Percentiles rank a stretch among this genome's conserved stretches.
phyloP scores from a whole-genome alignment of 768 basidiomycete species.

The Russula dissimulans region DNA sequence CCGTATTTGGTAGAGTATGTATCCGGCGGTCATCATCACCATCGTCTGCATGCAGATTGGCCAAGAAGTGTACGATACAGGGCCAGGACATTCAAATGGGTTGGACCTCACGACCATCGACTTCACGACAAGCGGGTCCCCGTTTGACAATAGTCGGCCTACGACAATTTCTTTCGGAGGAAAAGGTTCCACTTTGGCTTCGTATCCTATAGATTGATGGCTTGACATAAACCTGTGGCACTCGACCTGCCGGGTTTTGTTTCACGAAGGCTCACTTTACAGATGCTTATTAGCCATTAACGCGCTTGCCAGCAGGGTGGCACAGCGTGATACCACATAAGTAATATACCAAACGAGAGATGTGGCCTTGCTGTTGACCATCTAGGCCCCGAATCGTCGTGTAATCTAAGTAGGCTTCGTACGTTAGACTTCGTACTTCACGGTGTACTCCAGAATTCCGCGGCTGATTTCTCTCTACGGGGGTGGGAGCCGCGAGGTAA shows the following conservation, averaged over 20 bases:
- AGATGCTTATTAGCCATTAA: neutral
- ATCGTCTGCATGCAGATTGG: conserved; percentile 9
- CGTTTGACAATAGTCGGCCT: neutral
- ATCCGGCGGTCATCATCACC: conserved; percentile 8
- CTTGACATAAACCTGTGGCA: neutral
- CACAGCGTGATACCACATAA: neutral
- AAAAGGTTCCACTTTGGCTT: neutral
- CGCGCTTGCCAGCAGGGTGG: neutral
- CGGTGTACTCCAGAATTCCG: no score
- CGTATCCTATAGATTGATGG: neutral
- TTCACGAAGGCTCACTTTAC: neutral
- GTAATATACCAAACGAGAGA: neutral
- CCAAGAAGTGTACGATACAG: neutral
- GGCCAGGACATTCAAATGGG: neutral
- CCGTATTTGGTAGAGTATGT: conserved; percentile 3
- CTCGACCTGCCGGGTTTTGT: neutral
- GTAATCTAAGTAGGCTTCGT: neutral
- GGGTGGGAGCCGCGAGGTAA: no score
- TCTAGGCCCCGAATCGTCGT: neutral
- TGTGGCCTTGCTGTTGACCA: neutral
- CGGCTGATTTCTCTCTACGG: no score
- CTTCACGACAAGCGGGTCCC: neutral
- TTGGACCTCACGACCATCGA: conserved; percentile 6
- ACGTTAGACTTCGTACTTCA: no score
- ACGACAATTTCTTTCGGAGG: neutral